Conservation (phyloP, 805 yeast species). For the Candida fluviatilis region DNA sequence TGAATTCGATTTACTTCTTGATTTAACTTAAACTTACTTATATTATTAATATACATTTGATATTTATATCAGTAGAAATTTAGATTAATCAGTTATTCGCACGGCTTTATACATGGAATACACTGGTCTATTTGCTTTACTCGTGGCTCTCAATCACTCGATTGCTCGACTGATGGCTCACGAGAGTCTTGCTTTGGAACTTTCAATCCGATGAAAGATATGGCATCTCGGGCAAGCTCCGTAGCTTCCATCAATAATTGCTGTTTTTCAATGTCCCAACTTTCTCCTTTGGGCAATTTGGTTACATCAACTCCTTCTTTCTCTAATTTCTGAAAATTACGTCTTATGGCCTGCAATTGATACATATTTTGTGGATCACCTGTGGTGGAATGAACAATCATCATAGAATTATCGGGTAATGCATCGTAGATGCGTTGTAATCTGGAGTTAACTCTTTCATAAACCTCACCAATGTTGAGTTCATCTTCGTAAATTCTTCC, state of each 20-base stretch:
- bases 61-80: too few relatives aligned
- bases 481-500: constrained; percentile 14
- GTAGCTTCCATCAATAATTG: constrained; percentile 45
- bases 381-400: constrained; percentile 59
- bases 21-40: too few relatives aligned
- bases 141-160: too few relatives aligned
- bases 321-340: constrained; percentile 41
- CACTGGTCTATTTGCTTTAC: too few relatives aligned
- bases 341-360: constrained; percentile 41
- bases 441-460: constrained; percentile 37
- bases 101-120: too few relatives aligned
- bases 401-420: constrained; percentile 55
- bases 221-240: constrained; percentile 53
- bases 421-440: constrained; percentile 45
- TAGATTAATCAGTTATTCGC: too few relatives aligned
- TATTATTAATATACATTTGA: too few relatives aligned
- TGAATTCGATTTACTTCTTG: too few relatives aligned
- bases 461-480: constrained; percentile 10
- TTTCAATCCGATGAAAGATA: constrained; percentile 52
- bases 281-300: constrained; percentile 29
- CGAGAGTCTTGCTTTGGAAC: background rate
- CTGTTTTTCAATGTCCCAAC: constrained; percentile 53
- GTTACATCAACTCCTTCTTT: constrained; percentile 39
- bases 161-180: constrained; percentile 1
- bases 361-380: constrained; percentile 54